phyloP scores from a whole-genome alignment of 1,284 basidiomycete species.

The Rhodotorula sp. region DNA sequence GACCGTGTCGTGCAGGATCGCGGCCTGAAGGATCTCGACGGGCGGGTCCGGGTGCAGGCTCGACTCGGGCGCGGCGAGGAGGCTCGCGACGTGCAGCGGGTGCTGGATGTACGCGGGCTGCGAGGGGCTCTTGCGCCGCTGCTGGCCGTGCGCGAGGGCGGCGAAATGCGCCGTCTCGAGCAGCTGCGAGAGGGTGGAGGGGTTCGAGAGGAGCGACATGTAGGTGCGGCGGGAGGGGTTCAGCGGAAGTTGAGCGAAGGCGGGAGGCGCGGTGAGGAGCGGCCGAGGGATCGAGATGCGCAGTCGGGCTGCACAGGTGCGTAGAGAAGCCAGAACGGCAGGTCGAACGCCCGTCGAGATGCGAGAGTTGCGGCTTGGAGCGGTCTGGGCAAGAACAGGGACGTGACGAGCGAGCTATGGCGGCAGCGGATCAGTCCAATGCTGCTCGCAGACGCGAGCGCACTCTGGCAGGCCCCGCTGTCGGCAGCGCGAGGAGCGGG shows the following conservation, averaged over 20 bases:
- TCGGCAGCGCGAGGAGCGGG: no score
- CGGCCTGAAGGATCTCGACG: conserved; percentile 48
- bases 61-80: conserved; percentile 11
- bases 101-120: conserved; percentile 39
- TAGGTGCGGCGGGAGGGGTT: not conserved
- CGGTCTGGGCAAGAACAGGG: no score
- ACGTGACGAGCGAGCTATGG: no score
- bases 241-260: not conserved
- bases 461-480: no score
- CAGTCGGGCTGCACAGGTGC: no score
- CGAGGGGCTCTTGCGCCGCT: conserved; percentile 27
- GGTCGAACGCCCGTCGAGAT: no score
- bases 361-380: no score
- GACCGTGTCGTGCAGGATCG: conserved; percentile 54
- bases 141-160: conserved; percentile 28
- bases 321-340: no score
- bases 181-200: conserved; percentile 8
- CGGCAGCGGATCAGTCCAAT: no score
- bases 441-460: no score
- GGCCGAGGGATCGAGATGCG: not conserved
- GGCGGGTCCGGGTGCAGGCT: conserved; percentile 17
- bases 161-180: conserved; percentile 30
- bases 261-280: not conserved
- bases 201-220: not conserved
- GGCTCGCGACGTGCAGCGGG: conserved; percentile 33